Evolutionary conservation across 2,329 filamentous ascomycete genomes (phyloP).

Genomic region (Didymella arachidicola): DNA sequence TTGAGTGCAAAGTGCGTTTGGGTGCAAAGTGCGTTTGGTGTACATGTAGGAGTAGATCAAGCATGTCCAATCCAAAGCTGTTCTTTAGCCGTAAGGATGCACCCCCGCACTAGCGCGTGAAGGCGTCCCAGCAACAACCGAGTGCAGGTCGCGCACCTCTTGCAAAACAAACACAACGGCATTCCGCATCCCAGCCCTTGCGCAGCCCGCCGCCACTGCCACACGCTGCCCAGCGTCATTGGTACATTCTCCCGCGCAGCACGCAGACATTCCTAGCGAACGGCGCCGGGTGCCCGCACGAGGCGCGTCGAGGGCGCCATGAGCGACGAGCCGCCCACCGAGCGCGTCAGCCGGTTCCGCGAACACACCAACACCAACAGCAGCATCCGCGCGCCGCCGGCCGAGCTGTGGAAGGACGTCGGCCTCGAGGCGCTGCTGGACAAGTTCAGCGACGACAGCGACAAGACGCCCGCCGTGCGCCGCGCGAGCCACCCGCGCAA

Average conservation of each 20-base stretch:
- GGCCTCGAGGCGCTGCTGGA: slow-evolving; percentile 37
- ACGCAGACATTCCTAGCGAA: background rate
- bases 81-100: background rate
- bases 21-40: background rate
- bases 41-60: background rate
- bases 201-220: slow-evolving; percentile 5
- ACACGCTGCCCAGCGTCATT: slow-evolving; percentile 1
- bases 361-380: slow-evolving; percentile 43
- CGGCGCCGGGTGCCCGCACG: background rate
- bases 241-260: slow-evolving; percentile 3
- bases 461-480: slow-evolving; percentile 23
- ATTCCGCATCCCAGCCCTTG: background rate
- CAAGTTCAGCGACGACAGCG: slow-evolving; percentile 36
- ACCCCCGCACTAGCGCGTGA: background rate
- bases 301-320: slow-evolving; percentile 1
- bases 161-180: slow-evolving; percentile 13
- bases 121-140: slow-evolving; percentile 10
- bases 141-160: background rate
- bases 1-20: background rate
- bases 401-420: slow-evolving; percentile 40
- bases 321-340: slow-evolving; percentile 30
- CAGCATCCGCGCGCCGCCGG: slow-evolving; percentile 43
- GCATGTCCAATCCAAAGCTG: background rate
- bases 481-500: slow-evolving; percentile 1
- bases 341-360: slow-evolving; percentile 39